Percentiles rank a stretch among this genome's conserved stretches.
These are phyloP conservation scores for Nymphaea colorata DNA, from an alignment of 164 flowering plant species.

Conservation along the genomic window DNA sequence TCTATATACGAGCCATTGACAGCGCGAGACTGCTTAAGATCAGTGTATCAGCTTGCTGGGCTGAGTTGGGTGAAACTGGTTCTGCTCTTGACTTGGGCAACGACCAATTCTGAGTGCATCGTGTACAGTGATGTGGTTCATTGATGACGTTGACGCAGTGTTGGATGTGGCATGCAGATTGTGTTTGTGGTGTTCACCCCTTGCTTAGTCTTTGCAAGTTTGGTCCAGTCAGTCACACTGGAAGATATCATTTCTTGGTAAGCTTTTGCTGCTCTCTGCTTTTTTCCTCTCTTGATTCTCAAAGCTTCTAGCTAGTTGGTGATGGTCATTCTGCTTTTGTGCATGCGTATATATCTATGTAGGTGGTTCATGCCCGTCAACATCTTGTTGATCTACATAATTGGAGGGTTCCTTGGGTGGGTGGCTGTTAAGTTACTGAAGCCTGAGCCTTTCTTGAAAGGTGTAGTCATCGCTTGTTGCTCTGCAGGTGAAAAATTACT, in stretches of 20 bases:
- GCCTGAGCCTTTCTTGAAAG: slow-evolving; percentile 60
- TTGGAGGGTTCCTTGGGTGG: slow-evolving; percentile 89
- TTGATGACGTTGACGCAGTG: neutral
- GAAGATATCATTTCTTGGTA: slow-evolving; percentile 89
- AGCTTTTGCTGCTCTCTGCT: neutral
- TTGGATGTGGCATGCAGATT: slow-evolving; percentile 33
- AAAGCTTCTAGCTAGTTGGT: neutral
- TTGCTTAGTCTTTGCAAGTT: slow-evolving; percentile 59
- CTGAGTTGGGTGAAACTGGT: neutral
- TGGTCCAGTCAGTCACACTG: slow-evolving; percentile 68
- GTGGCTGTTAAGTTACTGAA: slow-evolving; percentile 50
- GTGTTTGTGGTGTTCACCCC: slow-evolving; percentile 84
- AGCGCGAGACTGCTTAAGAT: neutral
- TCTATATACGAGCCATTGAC: no score
- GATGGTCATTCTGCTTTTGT: no score
- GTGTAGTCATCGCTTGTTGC: slow-evolving; percentile 50
- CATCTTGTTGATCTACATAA: slow-evolving; percentile 54
- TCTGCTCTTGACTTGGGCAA: neutral
- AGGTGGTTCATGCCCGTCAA: slow-evolving; percentile 99
- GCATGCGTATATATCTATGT: neutral
- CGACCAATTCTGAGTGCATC: neutral
- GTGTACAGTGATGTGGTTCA: neutral
- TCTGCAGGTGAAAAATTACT: neutral
- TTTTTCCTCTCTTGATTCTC: neutral
- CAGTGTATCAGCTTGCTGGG: neutral